Evolutionary conservation across 331 rosid genomes (phyloP), one percentile per base, ranked within the genome.

Genomic region (Spiraea crenata): DNA sequence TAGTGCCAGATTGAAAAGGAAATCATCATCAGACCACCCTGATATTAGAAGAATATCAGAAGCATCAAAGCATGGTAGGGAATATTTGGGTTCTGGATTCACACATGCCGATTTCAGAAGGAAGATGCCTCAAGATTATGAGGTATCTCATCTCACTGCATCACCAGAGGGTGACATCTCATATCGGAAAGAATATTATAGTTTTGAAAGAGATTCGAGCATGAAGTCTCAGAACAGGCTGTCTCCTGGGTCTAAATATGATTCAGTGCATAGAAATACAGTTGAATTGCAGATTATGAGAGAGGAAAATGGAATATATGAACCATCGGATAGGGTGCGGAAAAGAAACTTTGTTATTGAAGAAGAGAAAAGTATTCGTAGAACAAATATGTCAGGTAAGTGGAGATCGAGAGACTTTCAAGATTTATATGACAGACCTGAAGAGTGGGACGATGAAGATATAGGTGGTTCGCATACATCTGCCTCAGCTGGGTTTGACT

Each of bases 401-500:
- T 67, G 89, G 89, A 46, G 39, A 50, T 47, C 67, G 17, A 83
- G 82, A 69, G 87, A 82, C 67, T 82, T 77, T 72, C 81, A 83
- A 72, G 92, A 85, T 76, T 48, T 61, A 37, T 81, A 82, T 55
- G 87, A 87, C 72, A 77, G 64, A 54, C 72, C 57, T 83, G 95
- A 75, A 80, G 88, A 82, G 72, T 90, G 92, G 97, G 67, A 78
- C 45, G 85, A 78, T 62, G 93, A 85, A 69, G 91, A 80, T 67
- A 81, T 51, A 68, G 76, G 73, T 72, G 71, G 41, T 72, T 13
- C 74, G 63, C 78, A 81, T 87, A 69, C 82, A 50, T 76, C 88
- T 63, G 73, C 77, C 69, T 71, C 76, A 79, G 76, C 71, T 64
- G 86, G 77, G 82, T 81, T 60, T 77, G 84, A 81, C 68, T 84